These are phyloP conservation scores for Pleurotus citrinopileatus DNA, from an alignment of 768 basidiomycete genomes.

Conservation along the genomic window DNA sequence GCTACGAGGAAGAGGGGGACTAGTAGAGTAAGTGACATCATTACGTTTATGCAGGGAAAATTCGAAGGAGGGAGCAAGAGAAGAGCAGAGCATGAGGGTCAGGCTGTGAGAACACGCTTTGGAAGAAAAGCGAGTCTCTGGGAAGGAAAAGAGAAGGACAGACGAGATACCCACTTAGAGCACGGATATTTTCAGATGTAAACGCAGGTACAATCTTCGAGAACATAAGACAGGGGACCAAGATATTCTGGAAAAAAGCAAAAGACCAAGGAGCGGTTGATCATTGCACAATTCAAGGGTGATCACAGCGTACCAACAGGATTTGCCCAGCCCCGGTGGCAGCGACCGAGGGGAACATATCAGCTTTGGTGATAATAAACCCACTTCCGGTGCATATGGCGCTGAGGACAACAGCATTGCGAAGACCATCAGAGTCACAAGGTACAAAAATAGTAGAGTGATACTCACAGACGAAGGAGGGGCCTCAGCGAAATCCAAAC, in stretches of 20 bases:
- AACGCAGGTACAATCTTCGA: conserved; percentile 72
- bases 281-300: not conserved
- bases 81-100: not conserved
- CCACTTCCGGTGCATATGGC: conserved; percentile 53
- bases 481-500: conserved; percentile 66
- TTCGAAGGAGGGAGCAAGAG: not conserved
- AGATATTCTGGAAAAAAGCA: conserved; percentile 40
- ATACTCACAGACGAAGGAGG: conserved; percentile 53
- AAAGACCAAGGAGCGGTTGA: not conserved
- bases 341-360: conserved; percentile 56
- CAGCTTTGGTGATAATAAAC: conserved; percentile 55
- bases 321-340: conserved; percentile 61
- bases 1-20: conserved; percentile 66
- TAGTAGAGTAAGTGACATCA: conserved; percentile 18
- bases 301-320: conserved; percentile 49
- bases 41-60: not conserved
- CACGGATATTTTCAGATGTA: conserved; percentile 49
- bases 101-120: not conserved
- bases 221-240: conserved; percentile 64
- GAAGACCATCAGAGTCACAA: not conserved
- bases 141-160: no score
- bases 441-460: not conserved
- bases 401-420: conserved; percentile 25
- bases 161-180: conserved; percentile 42
- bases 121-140: not conserved